Percentiles rank a stretch among this genome's conserved stretches.
Conservation (phyloP, 371 early-diverging fungal genomes). For the Mortierella sp. region DNA sequence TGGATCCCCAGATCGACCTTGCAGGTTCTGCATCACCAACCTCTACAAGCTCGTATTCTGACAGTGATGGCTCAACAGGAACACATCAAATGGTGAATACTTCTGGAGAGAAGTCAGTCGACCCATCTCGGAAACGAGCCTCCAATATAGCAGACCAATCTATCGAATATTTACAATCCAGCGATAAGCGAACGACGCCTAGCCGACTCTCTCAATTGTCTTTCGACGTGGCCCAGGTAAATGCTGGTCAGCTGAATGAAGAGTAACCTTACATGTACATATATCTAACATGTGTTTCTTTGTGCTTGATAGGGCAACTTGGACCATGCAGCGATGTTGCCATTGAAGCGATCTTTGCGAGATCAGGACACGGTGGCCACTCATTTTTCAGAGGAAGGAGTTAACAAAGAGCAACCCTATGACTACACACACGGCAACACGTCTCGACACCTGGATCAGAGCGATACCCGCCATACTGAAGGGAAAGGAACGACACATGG, state of each 20-base stretch:
- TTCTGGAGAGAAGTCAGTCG: not conserved
- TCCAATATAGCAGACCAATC: not conserved
- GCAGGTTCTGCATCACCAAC: not conserved
- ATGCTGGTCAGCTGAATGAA: not conserved
- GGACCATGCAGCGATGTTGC: not conserved
- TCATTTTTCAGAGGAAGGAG: not conserved
- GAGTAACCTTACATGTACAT: not conserved
- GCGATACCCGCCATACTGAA: not conserved
- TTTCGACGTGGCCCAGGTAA: not conserved
- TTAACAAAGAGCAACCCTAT: not conserved
- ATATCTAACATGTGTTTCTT: not conserved
- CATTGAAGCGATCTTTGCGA: not conserved
- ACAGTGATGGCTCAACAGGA: not conserved
- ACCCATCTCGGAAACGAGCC: not conserved
- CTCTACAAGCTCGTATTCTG: not conserved
- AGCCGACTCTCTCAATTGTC: not conserved
- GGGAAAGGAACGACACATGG: not conserved
- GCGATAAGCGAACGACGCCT: not conserved
- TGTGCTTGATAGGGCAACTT: not conserved
- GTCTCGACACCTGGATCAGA: not conserved
- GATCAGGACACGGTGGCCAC: not conserved
- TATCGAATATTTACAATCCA: not conserved
- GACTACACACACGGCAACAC: too few species aligned
- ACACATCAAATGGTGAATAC: not conserved
- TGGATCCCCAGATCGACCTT: not conserved